A percentile compares a stretch with the other conserved stretches of the same genome.
Conservation (phyloP, 2,329 filamentous ascomycete genomes). For the Stachybotrys chartarum region DNA sequence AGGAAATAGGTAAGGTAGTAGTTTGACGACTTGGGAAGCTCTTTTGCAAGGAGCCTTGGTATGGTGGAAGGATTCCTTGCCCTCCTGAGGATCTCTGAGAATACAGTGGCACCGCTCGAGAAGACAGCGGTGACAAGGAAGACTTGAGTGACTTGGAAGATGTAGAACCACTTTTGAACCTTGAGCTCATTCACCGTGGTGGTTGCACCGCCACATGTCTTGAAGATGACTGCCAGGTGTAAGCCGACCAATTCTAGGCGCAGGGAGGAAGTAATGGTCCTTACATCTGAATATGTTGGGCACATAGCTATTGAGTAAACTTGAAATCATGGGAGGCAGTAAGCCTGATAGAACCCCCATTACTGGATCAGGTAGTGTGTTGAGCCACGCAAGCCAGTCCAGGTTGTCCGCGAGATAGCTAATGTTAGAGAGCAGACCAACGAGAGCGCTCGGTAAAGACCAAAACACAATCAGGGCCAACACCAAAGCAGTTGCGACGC, state of each 20-base stretch:
- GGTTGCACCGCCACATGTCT: background rate
- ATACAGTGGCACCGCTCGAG: background rate
- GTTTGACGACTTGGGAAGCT: constrained; percentile 1
- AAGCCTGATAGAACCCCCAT: background rate
- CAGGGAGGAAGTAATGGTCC: background rate
- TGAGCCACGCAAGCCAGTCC: background rate
- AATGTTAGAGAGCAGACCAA: constrained; percentile 1
- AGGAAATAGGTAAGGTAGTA: background rate
- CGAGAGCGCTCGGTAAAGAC: background rate
- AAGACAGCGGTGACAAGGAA: constrained; percentile 1
- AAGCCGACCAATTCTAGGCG: background rate
- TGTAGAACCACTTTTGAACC: constrained; percentile 1
- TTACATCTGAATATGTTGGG: constrained; percentile 1
- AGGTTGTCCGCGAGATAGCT: background rate
- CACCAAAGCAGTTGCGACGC: background rate
- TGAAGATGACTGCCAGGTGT: background rate
- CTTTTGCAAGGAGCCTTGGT: background rate
- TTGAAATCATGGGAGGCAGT: background rate
- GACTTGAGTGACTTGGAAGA: constrained; percentile 2
- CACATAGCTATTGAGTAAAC: background rate
- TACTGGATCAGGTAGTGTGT: background rate
- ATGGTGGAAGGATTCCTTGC: background rate
- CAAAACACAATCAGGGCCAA: background rate
- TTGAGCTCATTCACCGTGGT: background rate
- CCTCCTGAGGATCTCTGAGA: background rate